Evolutionary conservation across 2,329 filamentous ascomycete species (phyloP), one percentile per base, ranked within the genome.

Genomic region (Cytospora leucostoma): DNA sequence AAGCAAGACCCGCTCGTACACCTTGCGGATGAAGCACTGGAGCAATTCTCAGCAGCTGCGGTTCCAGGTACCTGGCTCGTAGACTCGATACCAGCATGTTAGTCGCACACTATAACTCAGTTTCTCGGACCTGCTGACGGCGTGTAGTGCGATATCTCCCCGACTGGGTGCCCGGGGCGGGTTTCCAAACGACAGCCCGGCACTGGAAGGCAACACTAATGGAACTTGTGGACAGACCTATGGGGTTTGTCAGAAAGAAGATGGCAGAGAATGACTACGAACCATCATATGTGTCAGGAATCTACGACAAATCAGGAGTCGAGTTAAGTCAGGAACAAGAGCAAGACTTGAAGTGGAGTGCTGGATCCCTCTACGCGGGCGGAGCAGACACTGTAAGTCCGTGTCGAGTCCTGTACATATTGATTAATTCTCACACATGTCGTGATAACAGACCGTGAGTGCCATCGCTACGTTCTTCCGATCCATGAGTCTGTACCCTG

Each of bases 401-500:
- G n/a, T 35, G 76, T 3, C 76, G 79, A 50, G 6, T 34, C 38
- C 7, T 17, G 32, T 4, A 4, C 11, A 27, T 19, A 15, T 7
- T 17, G 19, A 2, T 34, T 1, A 10, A 15, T 2, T 19, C 32
- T 33, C 59, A 50, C 13, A 61, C 17, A 27, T 17, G 19, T n/a
- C 3, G 11, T 21, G 8, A 21, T 27, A n/a, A 0, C 49, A 62
- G 2, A 72, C 70, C 0, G 70, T 73, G 0, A 78, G 73, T 1
- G 71, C 77, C 0, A 65, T 81, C 4, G 67, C 71, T 12, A 52
- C 40, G 0, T 84, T 83, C 71, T 81, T 79, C 68, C 70, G 84
- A 2, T 77, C 77, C 12, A 82, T 84, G 77, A 73, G 72, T 2
- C 51, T 80, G 4, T 75, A 76, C 56, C 82, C 82, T 0, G 77